Conservation (phyloP, 129 eudicot species). For the Chrysanthemum seticuspe region DNA sequence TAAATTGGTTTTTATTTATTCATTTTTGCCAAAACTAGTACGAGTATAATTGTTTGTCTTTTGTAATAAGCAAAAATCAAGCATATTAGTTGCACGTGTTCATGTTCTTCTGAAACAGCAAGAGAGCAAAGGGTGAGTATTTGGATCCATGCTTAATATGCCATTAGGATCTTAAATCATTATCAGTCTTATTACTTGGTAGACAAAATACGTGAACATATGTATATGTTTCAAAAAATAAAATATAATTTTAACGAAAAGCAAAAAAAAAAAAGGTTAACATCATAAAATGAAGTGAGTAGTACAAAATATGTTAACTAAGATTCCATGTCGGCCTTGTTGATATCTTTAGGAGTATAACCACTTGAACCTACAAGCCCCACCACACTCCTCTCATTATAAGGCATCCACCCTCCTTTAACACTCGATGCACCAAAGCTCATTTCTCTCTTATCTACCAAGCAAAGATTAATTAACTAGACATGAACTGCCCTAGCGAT, state of each 20-base stretch:
- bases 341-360: not conserved
- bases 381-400: conserved; percentile 16
- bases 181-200: no score
- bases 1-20: no score
- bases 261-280: not conserved
- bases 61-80: no score
- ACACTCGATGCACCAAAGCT: conserved; percentile 17
- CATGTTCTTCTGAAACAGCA: no score
- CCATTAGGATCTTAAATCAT: no score
- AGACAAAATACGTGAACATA: no score
- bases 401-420: conserved; percentile 17
- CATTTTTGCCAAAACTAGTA: no score
- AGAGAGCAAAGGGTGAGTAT: no score
- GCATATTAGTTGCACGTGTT: no score
- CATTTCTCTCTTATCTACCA: conserved; percentile 11
- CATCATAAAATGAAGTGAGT: not conserved
- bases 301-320: conserved; percentile 11
- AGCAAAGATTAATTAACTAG: not conserved
- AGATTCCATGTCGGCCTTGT: conserved; percentile 10
- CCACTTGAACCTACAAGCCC: not conserved
- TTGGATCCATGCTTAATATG: no score
- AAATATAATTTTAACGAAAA: not conserved
- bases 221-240: no score
- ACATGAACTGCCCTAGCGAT: conserved; percentile 36
- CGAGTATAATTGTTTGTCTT: no score